Percentiles rank a stretch among this genome's conserved stretches.
Evolutionary conservation across 441 rosid genomes (phyloP).

Genomic region (Viola pubescens): DNA sequence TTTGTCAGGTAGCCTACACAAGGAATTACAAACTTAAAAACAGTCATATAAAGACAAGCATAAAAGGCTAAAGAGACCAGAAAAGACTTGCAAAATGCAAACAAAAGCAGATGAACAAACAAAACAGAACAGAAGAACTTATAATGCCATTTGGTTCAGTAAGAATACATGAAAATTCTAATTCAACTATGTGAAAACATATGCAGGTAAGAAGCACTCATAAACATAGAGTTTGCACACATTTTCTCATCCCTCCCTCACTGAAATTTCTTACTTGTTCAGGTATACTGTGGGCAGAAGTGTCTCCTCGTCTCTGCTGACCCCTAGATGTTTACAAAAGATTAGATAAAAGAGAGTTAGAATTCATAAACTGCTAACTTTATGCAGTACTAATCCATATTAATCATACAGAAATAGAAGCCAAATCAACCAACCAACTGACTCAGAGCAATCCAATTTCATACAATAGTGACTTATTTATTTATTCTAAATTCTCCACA

Average conservation of each 20-base stretch:
- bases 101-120: background rate
- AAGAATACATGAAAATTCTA: background rate
- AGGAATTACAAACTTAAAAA: slow-evolving; percentile 10
- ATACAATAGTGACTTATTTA: background rate
- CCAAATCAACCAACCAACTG: background rate
- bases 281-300: slow-evolving; percentile 72
- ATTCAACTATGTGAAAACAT: background rate
- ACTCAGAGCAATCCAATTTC: background rate
- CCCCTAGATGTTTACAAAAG: slow-evolving; percentile 33
- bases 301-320: slow-evolving; percentile 78
- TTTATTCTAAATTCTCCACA: background rate
- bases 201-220: too few relatives aligned
- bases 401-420: background rate
- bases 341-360: background rate
- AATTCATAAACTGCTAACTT: background rate
- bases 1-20: slow-evolving; percentile 63
- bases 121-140: background rate
- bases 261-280: slow-evolving; percentile 56
- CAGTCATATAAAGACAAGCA: background rate
- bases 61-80: background rate
- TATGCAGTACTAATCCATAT: too few relatives aligned
- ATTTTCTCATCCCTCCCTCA: background rate
- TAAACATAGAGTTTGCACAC: too few relatives aligned
- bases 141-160: background rate
- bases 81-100: background rate